Percentiles rank a stretch among this genome's conserved stretches.
Conservation (phyloP, 2,329 filamentous ascomycete species). For the Scleromitrula shiraiana region DNA sequence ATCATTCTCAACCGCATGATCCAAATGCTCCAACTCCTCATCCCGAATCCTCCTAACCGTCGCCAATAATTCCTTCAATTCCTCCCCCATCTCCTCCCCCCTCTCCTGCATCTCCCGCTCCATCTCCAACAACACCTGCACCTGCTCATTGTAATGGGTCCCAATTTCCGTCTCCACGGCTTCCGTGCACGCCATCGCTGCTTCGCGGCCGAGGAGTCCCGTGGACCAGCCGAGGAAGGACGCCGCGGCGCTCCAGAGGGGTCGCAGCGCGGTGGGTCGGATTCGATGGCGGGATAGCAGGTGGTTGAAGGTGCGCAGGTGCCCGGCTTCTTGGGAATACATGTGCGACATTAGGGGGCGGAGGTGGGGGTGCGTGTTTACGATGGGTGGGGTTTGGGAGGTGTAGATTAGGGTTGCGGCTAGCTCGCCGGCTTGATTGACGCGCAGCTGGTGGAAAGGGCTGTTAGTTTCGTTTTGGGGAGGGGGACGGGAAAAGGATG, state of each 20-base stretch:
- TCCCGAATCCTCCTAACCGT: slow-evolving; percentile 81
- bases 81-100: slow-evolving; percentile 73
- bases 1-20: slow-evolving; percentile 90
- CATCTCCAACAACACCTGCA: slow-evolving; percentile 75
- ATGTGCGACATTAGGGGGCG: slow-evolving; percentile 92
- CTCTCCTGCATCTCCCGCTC: slow-evolving; percentile 63
- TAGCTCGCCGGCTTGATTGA: slow-evolving; percentile 97
- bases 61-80: slow-evolving; percentile 63
- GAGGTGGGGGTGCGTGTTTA: slow-evolving; percentile 75
- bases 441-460: slow-evolving; percentile 63
- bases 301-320: slow-evolving; percentile 77
- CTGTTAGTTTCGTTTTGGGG: no score
- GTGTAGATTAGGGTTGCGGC: slow-evolving; percentile 92
- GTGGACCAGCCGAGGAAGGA: slow-evolving; percentile 83
- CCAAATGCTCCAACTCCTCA: slow-evolving; percentile 93
- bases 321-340: slow-evolving; percentile 91
- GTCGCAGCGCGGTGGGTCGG: slow-evolving; percentile 86
- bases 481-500: no score
- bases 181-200: slow-evolving; percentile 97
- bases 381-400: slow-evolving; percentile 75
- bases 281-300: slow-evolving; percentile 81
- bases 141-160: slow-evolving; percentile 89
- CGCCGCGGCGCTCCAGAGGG: slow-evolving; percentile 76
- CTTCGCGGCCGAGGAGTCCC: slow-evolving; percentile 79
- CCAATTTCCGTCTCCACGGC: slow-evolving; percentile 98